Percentiles rank a stretch among this genome's conserved stretches.
phyloP scores from a whole-genome alignment of 495 filamentous ascomycete genomes.

The Talaromyces wortmannii region DNA sequence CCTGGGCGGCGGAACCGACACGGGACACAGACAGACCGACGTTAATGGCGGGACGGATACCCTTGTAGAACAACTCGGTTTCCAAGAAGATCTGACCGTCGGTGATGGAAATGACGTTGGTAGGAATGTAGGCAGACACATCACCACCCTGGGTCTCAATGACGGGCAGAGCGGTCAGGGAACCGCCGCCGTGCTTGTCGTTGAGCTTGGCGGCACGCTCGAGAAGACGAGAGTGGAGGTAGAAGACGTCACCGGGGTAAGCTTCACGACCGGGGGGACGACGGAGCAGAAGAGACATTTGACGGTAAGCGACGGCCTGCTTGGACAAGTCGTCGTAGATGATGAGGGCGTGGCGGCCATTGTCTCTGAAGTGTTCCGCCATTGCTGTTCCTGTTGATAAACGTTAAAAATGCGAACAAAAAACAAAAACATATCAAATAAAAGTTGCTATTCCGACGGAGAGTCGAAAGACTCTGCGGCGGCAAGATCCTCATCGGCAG shows the following conservation, averaged over 20 bases:
- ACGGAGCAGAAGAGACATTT: conserved; percentile 99
- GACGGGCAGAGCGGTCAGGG: conserved; percentile 93
- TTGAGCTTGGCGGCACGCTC: conserved; percentile 99
- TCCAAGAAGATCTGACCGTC: conserved; percentile 99
- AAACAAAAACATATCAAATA: neutral
- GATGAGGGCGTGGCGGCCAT: conserved; percentile 86
- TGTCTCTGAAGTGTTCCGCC: conserved; percentile 87
- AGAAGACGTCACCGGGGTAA: conserved; percentile 99
- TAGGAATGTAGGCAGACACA: conserved; percentile 99
- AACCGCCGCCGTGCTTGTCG: conserved; percentile 92
- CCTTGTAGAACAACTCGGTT: conserved; percentile 99
- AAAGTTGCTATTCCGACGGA: conserved; percentile 2
- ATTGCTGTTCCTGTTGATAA: conserved; percentile 50
- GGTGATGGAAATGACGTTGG: conserved; percentile 99
- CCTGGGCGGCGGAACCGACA: conserved; percentile 98
- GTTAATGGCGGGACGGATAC: conserved; percentile 99
- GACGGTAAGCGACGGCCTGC: conserved; percentile 99
- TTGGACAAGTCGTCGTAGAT: conserved; percentile 97
- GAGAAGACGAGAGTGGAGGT: conserved; percentile 98
- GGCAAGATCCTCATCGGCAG: conserved; percentile 4
- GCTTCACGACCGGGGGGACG: conserved; percentile 99
- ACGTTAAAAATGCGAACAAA: neutral
- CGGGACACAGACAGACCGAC: conserved; percentile 99
- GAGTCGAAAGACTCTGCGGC: conserved; percentile 1
- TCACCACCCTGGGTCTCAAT: conserved; percentile 99